Evolutionary conservation across 495 filamentous ascomycete species (phyloP), one percentile per base, ranked within the genome.

Genomic region (Xylaria bambusicola): DNA sequence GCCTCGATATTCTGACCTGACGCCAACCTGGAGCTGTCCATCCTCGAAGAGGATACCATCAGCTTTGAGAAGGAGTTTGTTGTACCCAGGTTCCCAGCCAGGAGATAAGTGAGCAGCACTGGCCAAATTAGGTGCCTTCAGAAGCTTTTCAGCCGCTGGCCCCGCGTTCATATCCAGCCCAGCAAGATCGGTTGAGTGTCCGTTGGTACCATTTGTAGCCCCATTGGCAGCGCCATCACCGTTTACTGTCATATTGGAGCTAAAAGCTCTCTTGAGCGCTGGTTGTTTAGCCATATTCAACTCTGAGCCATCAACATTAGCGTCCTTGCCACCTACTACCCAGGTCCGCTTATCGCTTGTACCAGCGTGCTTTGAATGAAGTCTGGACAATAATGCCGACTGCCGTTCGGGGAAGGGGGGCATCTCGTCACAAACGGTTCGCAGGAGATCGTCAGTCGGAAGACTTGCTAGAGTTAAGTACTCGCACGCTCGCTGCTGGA

Each of bases 371-470:
- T 93, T 96, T 75, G 94, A 90, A 71, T 98, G 94, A 29, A 99
- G 82, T 35, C 95, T 83, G 13, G 93, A 97, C 24, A 99, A 77
- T 26, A 99, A 78, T 2, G 94, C 94, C 3, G 93, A 97, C 18
- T 93, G 84, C 51, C 95, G 84, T 72, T 99, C 93, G 0, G 95
- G 95, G 77, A 98, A 99, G 0, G 95, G 93, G 13, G 95, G 95
- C 95, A 99, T 98, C 69, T 99, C 95, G 67, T 99, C 95, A 73
- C 91, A 97, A 1, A 99, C 90, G 1, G 95, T 98, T 48, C 95
- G 88, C 10, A 99, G 80, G 17, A 99, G 84, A 63, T 98, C 92
- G 62, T 99, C 95, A 2, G 90, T 89, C 0, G 90, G 88, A 58
- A 95, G 80, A 41, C 85, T 92, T 20, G 92, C 92, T 54, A 99